These are phyloP conservation scores for Ogataea pilisensis DNA, from an alignment of 805 yeast genomes.

Conservation along the genomic window DNA sequence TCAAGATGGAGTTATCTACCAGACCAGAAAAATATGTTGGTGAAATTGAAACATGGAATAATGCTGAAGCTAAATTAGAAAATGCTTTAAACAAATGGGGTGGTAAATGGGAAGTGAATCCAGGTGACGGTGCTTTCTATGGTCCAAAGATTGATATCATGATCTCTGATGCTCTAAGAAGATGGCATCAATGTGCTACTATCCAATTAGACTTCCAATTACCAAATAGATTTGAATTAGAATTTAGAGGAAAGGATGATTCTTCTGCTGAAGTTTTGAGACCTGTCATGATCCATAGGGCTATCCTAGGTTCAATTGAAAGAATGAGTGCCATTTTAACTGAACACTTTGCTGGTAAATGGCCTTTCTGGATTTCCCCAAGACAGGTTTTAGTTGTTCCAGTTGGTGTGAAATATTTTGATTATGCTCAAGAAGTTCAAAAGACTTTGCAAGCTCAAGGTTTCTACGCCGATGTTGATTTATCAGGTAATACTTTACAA, in stretches of 20 bases:
- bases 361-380: slow-evolving; percentile 99
- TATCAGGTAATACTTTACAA: slow-evolving; percentile 92
- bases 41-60: slow-evolving; percentile 89
- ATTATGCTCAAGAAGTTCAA: slow-evolving; percentile 81
- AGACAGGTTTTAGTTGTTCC: slow-evolving; percentile 96
- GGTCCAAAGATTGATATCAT: slow-evolving; percentile 96
- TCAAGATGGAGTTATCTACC: slow-evolving; percentile 95
- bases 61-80: slow-evolving; percentile 82
- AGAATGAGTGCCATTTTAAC: slow-evolving; percentile 98
- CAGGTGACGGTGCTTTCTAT: slow-evolving; percentile 96
- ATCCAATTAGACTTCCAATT: slow-evolving; percentile 98
- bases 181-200: slow-evolving; percentile 99
- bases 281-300: slow-evolving; percentile 99
- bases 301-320: slow-evolving; percentile 96
- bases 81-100: slow-evolving; percentile 81
- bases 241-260: slow-evolving; percentile 70
- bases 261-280: slow-evolving; percentile 55
- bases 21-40: slow-evolving; percentile 97
- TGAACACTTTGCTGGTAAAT: slow-evolving; percentile 97
- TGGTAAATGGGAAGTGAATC: slow-evolving; percentile 89
- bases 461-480: slow-evolving; percentile 89
- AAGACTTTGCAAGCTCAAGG: slow-evolving; percentile 65
- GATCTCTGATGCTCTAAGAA: slow-evolving; percentile 88
- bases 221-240: slow-evolving; percentile 89
- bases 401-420: slow-evolving; percentile 90